Evolutionary conservation across 1,139 yeast species (phyloP).

Genomic region (Blastobotrys apis): DNA sequence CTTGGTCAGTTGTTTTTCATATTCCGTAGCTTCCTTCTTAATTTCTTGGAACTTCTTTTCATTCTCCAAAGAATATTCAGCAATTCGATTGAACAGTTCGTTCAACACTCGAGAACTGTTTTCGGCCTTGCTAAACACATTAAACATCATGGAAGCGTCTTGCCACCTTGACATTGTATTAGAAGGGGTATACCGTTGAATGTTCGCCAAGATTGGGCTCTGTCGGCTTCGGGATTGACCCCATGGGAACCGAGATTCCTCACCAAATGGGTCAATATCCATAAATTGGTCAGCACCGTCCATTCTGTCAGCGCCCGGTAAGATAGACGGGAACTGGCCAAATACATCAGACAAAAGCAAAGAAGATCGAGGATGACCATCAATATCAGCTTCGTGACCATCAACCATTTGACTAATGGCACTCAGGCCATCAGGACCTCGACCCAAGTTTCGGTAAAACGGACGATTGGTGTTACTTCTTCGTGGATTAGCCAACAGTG

Average conservation of each 20-base stretch:
- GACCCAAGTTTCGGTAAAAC: constrained; percentile 4
- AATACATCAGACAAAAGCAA: constrained; percentile 17
- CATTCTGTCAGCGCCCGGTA: constrained; percentile 10
- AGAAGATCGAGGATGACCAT: constrained; percentile 14
- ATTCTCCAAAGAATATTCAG: constrained; percentile 38
- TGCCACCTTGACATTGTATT: constrained; percentile 70
- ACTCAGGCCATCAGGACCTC: constrained; percentile 6
- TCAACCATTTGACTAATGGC: constrained; percentile 17
- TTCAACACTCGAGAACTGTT: constrained; percentile 48
- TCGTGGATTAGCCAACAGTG: constrained; percentile 20
- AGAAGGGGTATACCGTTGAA: constrained; percentile 37
- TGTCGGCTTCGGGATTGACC: not conserved
- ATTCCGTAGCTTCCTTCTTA: constrained; percentile 23
- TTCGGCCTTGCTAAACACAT: constrained; percentile 42
- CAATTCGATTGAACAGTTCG: constrained; percentile 42
- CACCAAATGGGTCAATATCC: constrained; percentile 15
- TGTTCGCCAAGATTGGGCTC: constrained; percentile 17
- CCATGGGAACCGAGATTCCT: not conserved
- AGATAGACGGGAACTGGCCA: constrained; percentile 18
- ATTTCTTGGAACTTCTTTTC: constrained; percentile 32
- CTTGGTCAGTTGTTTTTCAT: constrained; percentile 39
- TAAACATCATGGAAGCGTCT: constrained; percentile 51
- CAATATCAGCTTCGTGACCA: constrained; percentile 8
- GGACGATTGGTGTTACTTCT: constrained; percentile 8
- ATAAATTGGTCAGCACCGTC: constrained; percentile 28